These are phyloP conservation scores for Nakataea oryzae DNA, from an alignment of 2,329 filamentous ascomycete species.

Conservation along the genomic window DNA sequence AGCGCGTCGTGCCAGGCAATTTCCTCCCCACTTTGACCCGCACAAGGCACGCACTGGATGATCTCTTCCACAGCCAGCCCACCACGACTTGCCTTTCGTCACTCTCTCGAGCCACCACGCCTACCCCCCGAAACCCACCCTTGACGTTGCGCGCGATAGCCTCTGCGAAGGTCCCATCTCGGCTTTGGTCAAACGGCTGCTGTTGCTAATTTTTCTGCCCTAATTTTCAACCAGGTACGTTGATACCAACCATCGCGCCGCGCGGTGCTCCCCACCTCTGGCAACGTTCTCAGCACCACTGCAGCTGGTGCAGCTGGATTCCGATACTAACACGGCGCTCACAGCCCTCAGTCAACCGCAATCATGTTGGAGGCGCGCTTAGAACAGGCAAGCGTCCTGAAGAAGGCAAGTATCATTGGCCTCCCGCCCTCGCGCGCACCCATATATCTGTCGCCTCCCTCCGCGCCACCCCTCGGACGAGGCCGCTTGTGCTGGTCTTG, in stretches of 20 bases:
- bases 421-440: neutral
- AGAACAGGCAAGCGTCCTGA: slow-evolving; percentile 85
- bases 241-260: no score
- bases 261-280: neutral
- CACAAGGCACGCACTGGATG: neutral
- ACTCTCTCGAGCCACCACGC: neutral
- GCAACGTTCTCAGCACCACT: neutral
- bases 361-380: slow-evolving; percentile 93
- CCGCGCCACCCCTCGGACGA: neutral
- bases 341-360: slow-evolving; percentile 13
- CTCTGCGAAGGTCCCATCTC: neutral
- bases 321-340: neutral
- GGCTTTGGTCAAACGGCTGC: no score
- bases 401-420: slow-evolving; percentile 59
- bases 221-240: neutral
- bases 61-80: neutral
- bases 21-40: neutral
- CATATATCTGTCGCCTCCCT: neutral
- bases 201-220: neutral
- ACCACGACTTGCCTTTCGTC: neutral
- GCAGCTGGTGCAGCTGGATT: neutral
- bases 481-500: no score
- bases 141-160: neutral
- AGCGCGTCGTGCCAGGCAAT: neutral
- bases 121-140: neutral